Percentiles rank a stretch among this genome's conserved stretches.
Evolutionary conservation across 805 yeast genomes (phyloP).

Genomic region (Kodamaea nitidulidarum): DNA sequence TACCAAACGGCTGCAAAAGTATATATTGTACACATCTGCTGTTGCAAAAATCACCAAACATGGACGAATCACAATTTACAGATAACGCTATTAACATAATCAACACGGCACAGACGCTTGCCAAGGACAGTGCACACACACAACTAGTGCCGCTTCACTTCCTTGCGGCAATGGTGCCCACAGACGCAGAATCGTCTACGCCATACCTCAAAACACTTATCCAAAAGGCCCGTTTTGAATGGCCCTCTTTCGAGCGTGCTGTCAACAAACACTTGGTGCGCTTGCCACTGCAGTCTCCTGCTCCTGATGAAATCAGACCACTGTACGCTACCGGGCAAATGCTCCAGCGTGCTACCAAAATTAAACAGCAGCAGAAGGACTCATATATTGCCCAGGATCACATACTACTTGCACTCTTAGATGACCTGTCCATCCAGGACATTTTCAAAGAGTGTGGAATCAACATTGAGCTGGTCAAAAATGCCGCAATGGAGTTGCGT

Average conservation of each 20-base stretch:
- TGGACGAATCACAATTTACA: conserved; percentile 79
- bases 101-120: conserved; percentile 74
- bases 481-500: conserved; percentile 74
- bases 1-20: conserved; percentile 3
- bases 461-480: conserved; percentile 66
- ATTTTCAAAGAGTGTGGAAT: conserved; percentile 70
- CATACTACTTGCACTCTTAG: conserved; percentile 75
- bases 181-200: conserved; percentile 43
- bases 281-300: conserved; percentile 83
- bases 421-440: conserved; percentile 66
- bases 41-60: conserved; percentile 5
- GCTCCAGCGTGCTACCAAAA: conserved; percentile 67
- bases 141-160: conserved; percentile 86
- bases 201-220: conserved; percentile 73
- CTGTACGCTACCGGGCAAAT: conserved; percentile 74
- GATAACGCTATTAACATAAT: conserved; percentile 86
- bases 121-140: conserved; percentile 78
- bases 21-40: background rate
- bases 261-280: conserved; percentile 81
- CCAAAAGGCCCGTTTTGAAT: conserved; percentile 86
- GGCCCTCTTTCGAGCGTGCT: conserved; percentile 70
- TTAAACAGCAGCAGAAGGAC: conserved; percentile 86
- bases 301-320: conserved; percentile 78
- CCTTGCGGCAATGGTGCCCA: conserved; percentile 83
- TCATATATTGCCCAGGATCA: conserved; percentile 93